Evolutionary conservation across 2,329 filamentous ascomycete genomes (phyloP), one percentile per base, ranked within the genome.

Genomic region (Teratosphaeria zuluensis): DNA sequence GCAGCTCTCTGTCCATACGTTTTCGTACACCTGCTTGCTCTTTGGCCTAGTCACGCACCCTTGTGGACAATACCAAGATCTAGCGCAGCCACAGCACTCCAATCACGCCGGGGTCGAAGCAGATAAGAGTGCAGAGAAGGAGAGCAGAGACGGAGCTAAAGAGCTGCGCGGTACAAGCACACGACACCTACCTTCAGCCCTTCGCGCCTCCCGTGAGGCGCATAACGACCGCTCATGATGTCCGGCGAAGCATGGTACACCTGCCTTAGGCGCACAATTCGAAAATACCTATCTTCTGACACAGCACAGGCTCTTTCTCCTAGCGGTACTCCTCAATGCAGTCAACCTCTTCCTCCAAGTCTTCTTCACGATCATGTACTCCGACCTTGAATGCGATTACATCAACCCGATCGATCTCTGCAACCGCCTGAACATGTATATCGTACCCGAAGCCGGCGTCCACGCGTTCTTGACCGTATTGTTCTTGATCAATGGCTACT

Each of bases 281-380:
- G 32, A 46, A 33, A 14, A 58, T 54, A 32, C 33, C 58, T 19
- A 58, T 59, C 56, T 53, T 51, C 21, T 56, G 21, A 19, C 38
- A 28, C 21, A 24, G n/a, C 5, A 9, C 64, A 72, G 94, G 94
- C 82, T 99, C 75, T 99, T 95, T 81, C 86, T 99, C 71, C 83
- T 99, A 78, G 87, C 92, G 78, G 95, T 99, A 77, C 84, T 99
- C 75, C 95, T 99, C 82, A 99, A 99, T 81, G 94, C 94, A 80
- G 92, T 99, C 85, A 99, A 99, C 82, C 84, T 99, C 73, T 99
- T 99, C 78, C 84, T 99, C 59, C 95, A 99, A 81, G 94, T 99
- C 70, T 99, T 99, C 84, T 99, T 99, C 81, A 99, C 94, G 60
- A 99, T 99, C 74, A 99, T 99, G 95, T 99, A 97, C 80, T 96